A percentile compares a stretch with the other conserved stretches of the same genome.
phyloP scores from a whole-genome alignment of 495 filamentous ascomycete genomes.

The Hyaloscypha bicolor region DNA sequence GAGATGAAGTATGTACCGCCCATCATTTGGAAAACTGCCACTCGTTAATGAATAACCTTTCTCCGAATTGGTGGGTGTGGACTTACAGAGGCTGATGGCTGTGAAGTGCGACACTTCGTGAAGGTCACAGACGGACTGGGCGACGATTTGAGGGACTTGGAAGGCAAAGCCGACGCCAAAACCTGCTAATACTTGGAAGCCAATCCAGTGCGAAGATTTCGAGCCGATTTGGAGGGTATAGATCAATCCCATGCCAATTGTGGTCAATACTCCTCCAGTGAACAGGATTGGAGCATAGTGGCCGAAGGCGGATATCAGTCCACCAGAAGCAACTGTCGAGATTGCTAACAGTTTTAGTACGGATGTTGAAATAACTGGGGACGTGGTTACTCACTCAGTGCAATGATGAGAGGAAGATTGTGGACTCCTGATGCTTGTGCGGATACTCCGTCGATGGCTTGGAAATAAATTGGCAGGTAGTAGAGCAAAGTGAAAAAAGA shows the following conservation, averaged over 20 bases:
- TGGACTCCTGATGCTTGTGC: conserved; percentile 51
- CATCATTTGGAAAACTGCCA: conserved; percentile 36
- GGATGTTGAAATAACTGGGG: no score
- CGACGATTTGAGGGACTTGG: conserved; percentile 17
- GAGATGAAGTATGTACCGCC: conserved; percentile 49
- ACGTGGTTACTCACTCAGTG: conserved; percentile 32
- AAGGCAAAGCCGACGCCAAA: conserved; percentile 14
- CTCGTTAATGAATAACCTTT: conserved; percentile 1
- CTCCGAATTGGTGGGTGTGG: conserved; percentile 18
- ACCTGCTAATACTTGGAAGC: conserved; percentile 17
- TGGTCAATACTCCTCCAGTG: conserved; percentile 19
- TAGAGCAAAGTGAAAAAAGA: conserved; percentile 36
- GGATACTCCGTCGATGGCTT: conserved; percentile 53
- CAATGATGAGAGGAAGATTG: conserved; percentile 51
- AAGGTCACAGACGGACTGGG: conserved; percentile 1
- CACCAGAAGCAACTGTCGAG: conserved; percentile 51
- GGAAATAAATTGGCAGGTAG: conserved; percentile 68
- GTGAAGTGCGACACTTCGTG: conserved; percentile 2
- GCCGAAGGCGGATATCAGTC: conserved; percentile 55
- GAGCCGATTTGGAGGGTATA: conserved; percentile 28
- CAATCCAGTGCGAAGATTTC: conserved; percentile 10
- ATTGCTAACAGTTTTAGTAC: conserved; percentile 34
- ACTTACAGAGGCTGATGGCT: conserved; percentile 31
- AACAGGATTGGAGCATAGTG: conserved; percentile 52
- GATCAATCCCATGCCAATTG: conserved; percentile 37